phyloP scores from a whole-genome alignment of 2,329 filamentous ascomycete genomes.

The Fusarium sarcochroum region DNA sequence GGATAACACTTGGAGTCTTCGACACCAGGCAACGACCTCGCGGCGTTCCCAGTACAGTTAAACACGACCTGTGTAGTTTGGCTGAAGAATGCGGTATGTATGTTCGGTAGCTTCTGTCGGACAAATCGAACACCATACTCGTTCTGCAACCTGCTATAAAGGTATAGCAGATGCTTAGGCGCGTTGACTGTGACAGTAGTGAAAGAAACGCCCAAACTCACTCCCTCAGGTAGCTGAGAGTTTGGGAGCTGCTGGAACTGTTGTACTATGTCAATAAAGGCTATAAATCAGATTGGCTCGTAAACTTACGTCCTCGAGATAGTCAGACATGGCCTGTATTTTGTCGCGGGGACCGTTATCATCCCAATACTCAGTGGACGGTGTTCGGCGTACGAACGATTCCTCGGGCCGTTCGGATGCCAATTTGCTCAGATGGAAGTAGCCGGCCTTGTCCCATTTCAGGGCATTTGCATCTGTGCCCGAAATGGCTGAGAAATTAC shows the following conservation, averaged over 20 bases:
- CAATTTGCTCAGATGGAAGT: constrained; percentile 54
- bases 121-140: constrained; percentile 53
- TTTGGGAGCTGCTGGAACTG: constrained; percentile 52
- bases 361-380: constrained; percentile 59
- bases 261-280: no score
- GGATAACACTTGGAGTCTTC: constrained; percentile 57
- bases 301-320: constrained; percentile 56
- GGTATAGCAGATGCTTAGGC: constrained; percentile 55
- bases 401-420: constrained; percentile 50
- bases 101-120: constrained; percentile 47
- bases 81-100: constrained; percentile 48
- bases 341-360: constrained; percentile 56
- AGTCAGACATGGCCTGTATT: constrained; percentile 57
- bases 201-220: constrained; percentile 54
- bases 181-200: constrained; percentile 57
- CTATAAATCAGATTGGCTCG: no score
- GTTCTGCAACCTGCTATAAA: constrained; percentile 45
- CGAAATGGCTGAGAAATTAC: constrained; percentile 61
- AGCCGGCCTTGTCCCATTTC: constrained; percentile 59
- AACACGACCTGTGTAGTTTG: constrained; percentile 51
- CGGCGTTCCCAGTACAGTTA: constrained; percentile 55
- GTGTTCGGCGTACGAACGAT: constrained; percentile 55
- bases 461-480: constrained; percentile 58
- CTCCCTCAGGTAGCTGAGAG: constrained; percentile 50
- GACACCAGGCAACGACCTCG: constrained; percentile 54